Evolutionary conservation across 495 filamentous ascomycete species (phyloP).

Genomic region (Aspergillus baeticus): DNA sequence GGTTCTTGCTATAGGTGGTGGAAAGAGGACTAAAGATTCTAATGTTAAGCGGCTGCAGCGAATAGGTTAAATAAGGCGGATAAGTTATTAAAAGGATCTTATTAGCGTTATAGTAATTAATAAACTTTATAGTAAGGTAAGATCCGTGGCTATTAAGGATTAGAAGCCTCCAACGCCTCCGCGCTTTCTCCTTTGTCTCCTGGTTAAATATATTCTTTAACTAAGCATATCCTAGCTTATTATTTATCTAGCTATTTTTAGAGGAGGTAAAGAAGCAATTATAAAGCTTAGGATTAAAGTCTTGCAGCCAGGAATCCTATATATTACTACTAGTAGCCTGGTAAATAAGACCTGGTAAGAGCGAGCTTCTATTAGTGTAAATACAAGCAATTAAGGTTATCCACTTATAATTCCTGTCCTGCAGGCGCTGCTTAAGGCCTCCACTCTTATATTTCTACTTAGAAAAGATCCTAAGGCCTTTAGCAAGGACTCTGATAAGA

Average conservation of each 20-base stretch:
- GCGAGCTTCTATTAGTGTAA: not conserved
- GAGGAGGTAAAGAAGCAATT: conserved; percentile 6
- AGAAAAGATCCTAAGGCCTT: conserved; percentile 9
- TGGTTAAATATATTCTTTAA: conserved; percentile 2
- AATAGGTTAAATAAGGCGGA: too few relatives aligned
- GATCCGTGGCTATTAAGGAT: conserved; percentile 1
- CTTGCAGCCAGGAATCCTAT: conserved; percentile 4
- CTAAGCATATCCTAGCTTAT: conserved; percentile 3
- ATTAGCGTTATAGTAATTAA: too few relatives aligned
- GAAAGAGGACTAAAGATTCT: too few relatives aligned
- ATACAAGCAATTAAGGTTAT: conserved; percentile 11
- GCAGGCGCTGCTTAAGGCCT: not conserved
- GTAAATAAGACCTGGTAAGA: conserved; percentile 4
- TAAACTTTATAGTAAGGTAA: conserved; percentile 5
- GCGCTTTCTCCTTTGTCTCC: conserved; percentile 1
- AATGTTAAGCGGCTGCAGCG: too few relatives aligned
- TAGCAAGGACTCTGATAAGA: not conserved
- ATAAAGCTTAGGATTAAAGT: not conserved
- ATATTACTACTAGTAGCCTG: not conserved
- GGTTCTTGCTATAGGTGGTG: too few relatives aligned
- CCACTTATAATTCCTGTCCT: conserved; percentile 5
- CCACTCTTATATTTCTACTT: not conserved
- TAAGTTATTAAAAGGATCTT: too few relatives aligned
- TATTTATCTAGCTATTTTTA: too few relatives aligned
- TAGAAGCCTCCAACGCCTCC: not conserved